Base-by-base conservation (phyloP, 139 green algal species). In the Pycnococcus provasolii region DNA sequence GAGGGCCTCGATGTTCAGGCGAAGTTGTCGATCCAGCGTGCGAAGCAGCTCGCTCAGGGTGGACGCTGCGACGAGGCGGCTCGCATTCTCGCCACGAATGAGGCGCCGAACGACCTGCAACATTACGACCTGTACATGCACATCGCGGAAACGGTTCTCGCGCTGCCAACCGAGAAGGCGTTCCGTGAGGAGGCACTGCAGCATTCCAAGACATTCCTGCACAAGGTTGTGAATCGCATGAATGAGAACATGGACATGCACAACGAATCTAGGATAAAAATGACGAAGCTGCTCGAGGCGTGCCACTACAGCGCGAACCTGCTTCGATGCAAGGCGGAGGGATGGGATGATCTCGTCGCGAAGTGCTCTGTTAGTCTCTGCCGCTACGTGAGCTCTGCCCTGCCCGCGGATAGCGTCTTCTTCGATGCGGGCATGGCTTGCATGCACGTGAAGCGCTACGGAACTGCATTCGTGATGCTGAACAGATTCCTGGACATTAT, bases 281-380 rank as follows among this genome's bases (percentile, higher is more conserved):
- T 98, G 78, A 84, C 97, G 26, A 81, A 80, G 66, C 91, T 96
- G 77, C 91, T 96, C 79, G 76, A 87, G 71, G 85, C 88, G 66
- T 83, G 97, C 68, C 66, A 97, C 64, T 77, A 74, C 13, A 94
- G 89, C 0, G 92, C 97, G 68, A 85, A 86, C 42, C 82, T 98
- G 39, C 65, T 89, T 2, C 86, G 97, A 26, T 58, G 78, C 8
- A 96, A 97, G 74, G 95, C 89, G 0, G 79, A 92, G 13, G 84
- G 58, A 1, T 86, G 90, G 0, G 74, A 96, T 6, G 54, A 66
- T 13, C 66, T 75, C 50, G 54, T 73, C 43, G 70, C 68, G 42
- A 26, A 59, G 48, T 43, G 95, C 47, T 86, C 92, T 4, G 85
- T 89, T 26, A 26, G 64, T 81, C 91, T 73, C 37, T 77, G 90